Conservation (phyloP, 306 rosid species). For the Oemleria cerasiformis region DNA sequence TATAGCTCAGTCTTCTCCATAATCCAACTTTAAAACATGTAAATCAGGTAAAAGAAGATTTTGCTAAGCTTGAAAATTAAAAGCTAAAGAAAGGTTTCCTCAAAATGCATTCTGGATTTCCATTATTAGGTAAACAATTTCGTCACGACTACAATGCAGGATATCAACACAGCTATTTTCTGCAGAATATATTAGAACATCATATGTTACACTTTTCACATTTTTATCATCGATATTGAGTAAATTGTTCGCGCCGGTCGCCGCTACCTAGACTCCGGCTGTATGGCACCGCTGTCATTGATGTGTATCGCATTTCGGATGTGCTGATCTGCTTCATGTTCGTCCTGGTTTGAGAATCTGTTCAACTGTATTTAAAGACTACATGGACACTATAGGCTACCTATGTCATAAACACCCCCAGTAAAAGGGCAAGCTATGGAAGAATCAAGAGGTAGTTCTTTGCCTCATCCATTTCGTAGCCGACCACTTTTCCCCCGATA, state of each 20-base stretch:
- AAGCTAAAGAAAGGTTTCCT: background rate
- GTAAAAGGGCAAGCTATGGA: background rate
- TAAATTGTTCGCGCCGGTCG: no score
- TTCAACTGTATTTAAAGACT: background rate
- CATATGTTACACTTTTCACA: background rate
- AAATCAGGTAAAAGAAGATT: no score
- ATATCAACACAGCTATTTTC: background rate
- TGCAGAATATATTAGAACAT: background rate
- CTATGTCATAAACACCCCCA: background rate
- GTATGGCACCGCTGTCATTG: background rate
- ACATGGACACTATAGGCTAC: background rate
- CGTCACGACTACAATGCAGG: background rate
- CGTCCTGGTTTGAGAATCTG: slow-evolving; percentile 2
- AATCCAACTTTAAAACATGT: no score
- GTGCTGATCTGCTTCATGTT: background rate
- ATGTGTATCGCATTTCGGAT: slow-evolving; percentile 1
- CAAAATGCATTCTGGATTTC: background rate
- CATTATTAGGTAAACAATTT: background rate
- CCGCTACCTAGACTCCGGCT: background rate
- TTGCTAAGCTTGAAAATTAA: background rate
- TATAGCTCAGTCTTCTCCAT: no score
- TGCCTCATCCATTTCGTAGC: slow-evolving; percentile 74
- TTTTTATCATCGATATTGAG: background rate
- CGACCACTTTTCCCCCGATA: slow-evolving; percentile 57
- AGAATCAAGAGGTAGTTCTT: slow-evolving; percentile 25